phyloP scores from a whole-genome alignment of 2,329 filamentous ascomycete genomes.

The Cercospora sp. region DNA sequence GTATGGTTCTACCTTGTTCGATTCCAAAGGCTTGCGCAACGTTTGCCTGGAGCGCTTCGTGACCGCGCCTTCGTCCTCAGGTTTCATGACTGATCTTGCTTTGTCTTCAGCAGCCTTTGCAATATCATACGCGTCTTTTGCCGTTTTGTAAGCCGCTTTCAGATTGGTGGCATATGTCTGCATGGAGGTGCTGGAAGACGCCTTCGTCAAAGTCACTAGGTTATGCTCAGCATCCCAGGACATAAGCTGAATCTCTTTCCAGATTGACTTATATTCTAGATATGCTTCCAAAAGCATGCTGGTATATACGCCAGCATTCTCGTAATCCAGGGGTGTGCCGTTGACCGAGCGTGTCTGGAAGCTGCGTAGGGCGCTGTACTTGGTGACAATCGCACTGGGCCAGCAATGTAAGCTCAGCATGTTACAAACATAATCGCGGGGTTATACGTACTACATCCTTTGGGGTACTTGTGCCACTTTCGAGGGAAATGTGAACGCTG shows the following conservation, averaged over 20 bases:
- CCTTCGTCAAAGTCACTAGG: not conserved
- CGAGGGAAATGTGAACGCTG: not conserved
- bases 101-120: no score
- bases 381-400: not conserved
- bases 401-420: no score
- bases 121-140: no score
- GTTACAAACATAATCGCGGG: no score
- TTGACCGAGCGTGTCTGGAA: not conserved
- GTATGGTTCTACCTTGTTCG: not conserved
- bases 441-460: not conserved
- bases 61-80: no score
- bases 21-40: not conserved
- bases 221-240: not conserved
- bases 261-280: not conserved
- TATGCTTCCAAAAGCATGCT: not conserved
- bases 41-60: no score
- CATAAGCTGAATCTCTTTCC: not conserved
- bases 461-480: not conserved
- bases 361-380: not conserved
- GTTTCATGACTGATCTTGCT: no score
- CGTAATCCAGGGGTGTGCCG: not conserved
- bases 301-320: not conserved
- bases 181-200: no score
- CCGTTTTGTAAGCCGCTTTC: no score
- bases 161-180: no score